Conservation (phyloP, 306 rosid species). For the Cicer yamashitae region DNA sequence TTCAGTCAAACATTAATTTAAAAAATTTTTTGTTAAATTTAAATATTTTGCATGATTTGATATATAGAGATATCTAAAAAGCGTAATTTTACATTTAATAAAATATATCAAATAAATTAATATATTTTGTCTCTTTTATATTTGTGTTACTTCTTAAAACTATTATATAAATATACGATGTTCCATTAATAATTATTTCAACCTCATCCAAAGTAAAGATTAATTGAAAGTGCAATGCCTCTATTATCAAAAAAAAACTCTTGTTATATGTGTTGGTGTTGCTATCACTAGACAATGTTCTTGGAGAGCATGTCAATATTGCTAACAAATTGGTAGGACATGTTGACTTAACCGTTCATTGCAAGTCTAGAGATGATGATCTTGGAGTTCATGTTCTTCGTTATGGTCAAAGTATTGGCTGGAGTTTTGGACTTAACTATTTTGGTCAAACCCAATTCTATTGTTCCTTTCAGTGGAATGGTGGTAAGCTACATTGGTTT, state of each 20-base stretch:
- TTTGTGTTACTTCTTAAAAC: too few relatives aligned
- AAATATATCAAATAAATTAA: too few relatives aligned
- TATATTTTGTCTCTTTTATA: too few relatives aligned
- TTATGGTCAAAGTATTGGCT: background rate
- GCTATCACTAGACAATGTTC: background rate
- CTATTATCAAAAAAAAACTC: background rate
- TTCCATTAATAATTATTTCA: too few relatives aligned
- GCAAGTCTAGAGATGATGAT: slow-evolving; percentile 10
- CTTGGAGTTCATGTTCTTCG: background rate
- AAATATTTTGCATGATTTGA: too few relatives aligned
- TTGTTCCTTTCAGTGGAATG: background rate
- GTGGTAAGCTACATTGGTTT: background rate
- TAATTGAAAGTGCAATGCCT: background rate
- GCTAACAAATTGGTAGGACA: background rate
- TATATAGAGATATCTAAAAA: too few relatives aligned
- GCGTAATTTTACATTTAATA: too few relatives aligned
- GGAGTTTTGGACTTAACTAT: background rate
- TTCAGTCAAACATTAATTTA: too few relatives aligned
- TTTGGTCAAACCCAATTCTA: background rate
- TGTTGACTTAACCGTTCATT: background rate
- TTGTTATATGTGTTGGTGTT: background rate
- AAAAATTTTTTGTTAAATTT: too few relatives aligned
- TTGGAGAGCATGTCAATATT: background rate
- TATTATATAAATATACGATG: too few relatives aligned
- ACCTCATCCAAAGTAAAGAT: background rate